Percentiles rank a stretch among this genome's conserved stretches.
Evolutionary conservation across 768 basidiomycete genomes (phyloP).

Genomic region (Rhodotorula babjevae): DNA sequence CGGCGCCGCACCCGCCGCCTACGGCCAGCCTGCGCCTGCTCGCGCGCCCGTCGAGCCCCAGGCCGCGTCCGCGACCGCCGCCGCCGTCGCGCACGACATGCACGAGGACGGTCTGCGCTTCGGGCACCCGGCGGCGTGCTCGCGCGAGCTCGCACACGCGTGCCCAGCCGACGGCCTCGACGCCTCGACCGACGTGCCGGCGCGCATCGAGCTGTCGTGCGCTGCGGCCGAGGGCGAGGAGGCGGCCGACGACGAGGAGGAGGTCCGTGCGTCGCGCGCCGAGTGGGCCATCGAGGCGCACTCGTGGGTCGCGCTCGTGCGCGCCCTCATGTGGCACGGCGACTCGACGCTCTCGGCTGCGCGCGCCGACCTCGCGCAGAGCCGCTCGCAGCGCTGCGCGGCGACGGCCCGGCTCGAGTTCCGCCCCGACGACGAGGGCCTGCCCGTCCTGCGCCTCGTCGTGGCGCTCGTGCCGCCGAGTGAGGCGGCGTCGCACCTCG

Average conservation of each 20-base stretch:
- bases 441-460: slow-evolving; percentile 18
- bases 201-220: slow-evolving; percentile 15
- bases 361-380: background rate
- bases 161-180: slow-evolving; percentile 22
- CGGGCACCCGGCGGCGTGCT: slow-evolving; percentile 30
- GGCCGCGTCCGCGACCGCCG: no score
- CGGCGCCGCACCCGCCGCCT: background rate
- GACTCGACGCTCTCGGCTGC: slow-evolving; percentile 19
- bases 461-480: slow-evolving; percentile 15
- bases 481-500: background rate
- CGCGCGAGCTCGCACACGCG: slow-evolving; percentile 18
- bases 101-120: slow-evolving; percentile 26
- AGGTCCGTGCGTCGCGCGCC: background rate
- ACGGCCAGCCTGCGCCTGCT: background rate
- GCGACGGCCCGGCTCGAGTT: slow-evolving; percentile 29
- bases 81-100: background rate
- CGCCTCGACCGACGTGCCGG: background rate
- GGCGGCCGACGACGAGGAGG: background rate
- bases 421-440: slow-evolving; percentile 25
- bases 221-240: background rate
- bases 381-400: slow-evolving; percentile 12
- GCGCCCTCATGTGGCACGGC: slow-evolving; percentile 35
- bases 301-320: slow-evolving; percentile 20
- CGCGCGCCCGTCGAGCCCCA: background rate
- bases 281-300: slow-evolving; percentile 28